phyloP scores from a whole-genome alignment of 768 basidiomycete genomes.

The Podaxis sp. region DNA sequence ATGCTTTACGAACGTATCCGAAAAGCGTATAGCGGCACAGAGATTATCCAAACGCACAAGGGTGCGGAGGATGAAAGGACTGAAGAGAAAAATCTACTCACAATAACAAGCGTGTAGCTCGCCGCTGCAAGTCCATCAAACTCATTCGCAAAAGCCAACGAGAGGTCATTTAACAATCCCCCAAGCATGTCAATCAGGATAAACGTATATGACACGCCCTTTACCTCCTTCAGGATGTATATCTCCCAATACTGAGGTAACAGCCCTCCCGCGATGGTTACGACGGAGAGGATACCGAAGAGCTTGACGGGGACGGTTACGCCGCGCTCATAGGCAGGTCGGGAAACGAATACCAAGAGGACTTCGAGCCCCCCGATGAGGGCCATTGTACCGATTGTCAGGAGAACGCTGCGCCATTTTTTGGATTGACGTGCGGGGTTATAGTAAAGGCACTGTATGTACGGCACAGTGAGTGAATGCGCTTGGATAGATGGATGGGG shows the following conservation, averaged over 20 bases:
- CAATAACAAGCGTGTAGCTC: conserved; percentile 63
- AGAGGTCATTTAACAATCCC: conserved; percentile 67
- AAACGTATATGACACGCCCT: conserved; percentile 71
- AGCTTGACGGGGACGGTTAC: conserved; percentile 40
- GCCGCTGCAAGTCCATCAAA: conserved; percentile 67
- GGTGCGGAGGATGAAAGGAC: neutral
- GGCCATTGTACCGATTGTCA: conserved; percentile 39
- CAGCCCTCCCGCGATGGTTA: conserved; percentile 52
- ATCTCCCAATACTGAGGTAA: conserved; percentile 78
- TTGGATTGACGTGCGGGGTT: conserved; percentile 38
- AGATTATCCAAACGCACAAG: neutral
- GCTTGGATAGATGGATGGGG: neutral
- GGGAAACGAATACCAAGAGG: conserved; percentile 58
- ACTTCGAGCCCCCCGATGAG: conserved; percentile 58
- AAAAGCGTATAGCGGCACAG: neutral
- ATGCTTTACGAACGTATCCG: too few relatives aligned
- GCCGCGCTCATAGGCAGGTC: conserved; percentile 37
- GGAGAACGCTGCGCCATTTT: conserved; percentile 27
- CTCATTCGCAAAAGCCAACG: conserved; percentile 61
- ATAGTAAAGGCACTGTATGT: conserved; percentile 67
- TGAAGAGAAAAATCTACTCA: conserved; percentile 28
- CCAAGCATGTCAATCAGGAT: conserved; percentile 71
- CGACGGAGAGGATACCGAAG: conserved; percentile 62
- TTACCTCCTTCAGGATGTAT: conserved; percentile 57
- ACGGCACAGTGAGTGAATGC: neutral